Evolutionary conservation across 1,139 yeast species (phyloP).

Genomic region (Pichia sp.): DNA sequence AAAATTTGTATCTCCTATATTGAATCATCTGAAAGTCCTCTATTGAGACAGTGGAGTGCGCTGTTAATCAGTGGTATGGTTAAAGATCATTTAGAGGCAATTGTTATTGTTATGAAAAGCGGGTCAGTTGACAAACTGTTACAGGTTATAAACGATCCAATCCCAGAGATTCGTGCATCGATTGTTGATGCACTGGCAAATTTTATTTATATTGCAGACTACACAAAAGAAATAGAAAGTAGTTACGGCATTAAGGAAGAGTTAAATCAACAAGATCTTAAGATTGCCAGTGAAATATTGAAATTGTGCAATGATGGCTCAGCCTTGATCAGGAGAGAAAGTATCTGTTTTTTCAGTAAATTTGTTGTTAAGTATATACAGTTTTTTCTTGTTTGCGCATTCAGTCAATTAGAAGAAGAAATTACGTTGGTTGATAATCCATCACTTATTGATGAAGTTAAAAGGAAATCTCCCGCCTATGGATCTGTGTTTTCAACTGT

Average conservation of each 20-base stretch:
- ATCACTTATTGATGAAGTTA: constrained; percentile 49
- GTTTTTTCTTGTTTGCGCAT: constrained; percentile 82
- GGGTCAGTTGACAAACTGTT: constrained; percentile 54
- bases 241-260: constrained; percentile 31
- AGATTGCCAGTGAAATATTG: constrained; percentile 43
- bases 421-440: constrained; percentile 60
- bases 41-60: constrained; percentile 88
- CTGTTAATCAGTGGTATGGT: constrained; percentile 73
- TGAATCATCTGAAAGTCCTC: constrained; percentile 71
- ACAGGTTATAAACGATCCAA: constrained; percentile 69
- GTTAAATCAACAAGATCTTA: constrained; percentile 47
- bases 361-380: constrained; percentile 64
- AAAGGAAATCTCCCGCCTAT: constrained; percentile 64
- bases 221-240: constrained; percentile 25
- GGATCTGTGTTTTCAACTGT: constrained; percentile 83
- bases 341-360: constrained; percentile 68
- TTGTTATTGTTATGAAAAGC: constrained; percentile 62
- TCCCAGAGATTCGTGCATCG: constrained; percentile 92
- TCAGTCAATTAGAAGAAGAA: constrained; percentile 79
- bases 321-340: constrained; percentile 79
- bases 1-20: constrained; percentile 62
- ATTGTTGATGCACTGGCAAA: constrained; percentile 68
- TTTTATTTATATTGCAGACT: constrained; percentile 46
- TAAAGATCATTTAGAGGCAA: constrained; percentile 68
- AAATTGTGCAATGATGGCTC: constrained; percentile 75